Evolutionary conservation across 192 early-diverging fungal genomes (phyloP).

Genomic region (Backusella circina): DNA sequence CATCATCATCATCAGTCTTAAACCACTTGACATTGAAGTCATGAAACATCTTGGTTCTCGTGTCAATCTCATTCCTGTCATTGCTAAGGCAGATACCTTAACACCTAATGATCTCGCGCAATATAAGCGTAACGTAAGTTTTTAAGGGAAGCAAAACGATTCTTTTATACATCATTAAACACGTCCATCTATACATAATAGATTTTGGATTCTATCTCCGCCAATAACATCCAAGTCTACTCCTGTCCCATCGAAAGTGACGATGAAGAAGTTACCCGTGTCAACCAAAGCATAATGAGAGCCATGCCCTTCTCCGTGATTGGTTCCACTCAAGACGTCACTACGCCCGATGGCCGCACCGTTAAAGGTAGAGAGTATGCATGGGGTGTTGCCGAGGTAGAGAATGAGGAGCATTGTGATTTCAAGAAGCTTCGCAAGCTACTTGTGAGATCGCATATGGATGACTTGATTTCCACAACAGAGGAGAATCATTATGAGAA

Average conservation of each 20-base stretch:
- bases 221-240: slow-evolving; percentile 82
- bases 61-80: slow-evolving; percentile 91
- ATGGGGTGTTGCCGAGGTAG: slow-evolving; percentile 96
- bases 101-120: slow-evolving; percentile 77
- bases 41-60: slow-evolving; percentile 90
- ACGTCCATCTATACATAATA: neutral
- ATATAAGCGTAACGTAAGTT: slow-evolving; percentile 73
- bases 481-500: slow-evolving; percentile 96
- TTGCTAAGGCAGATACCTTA: slow-evolving; percentile 90
- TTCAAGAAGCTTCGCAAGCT: slow-evolving; percentile 91
- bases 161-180: slow-evolving; percentile 24
- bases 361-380: slow-evolving; percentile 88
- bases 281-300: slow-evolving; percentile 78
- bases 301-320: slow-evolving; percentile 97
- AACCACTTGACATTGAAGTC: slow-evolving; percentile 86
- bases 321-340: slow-evolving; percentile 81
- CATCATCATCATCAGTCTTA: slow-evolving; percentile 38
- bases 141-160: neutral
- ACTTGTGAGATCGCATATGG: slow-evolving; percentile 89
- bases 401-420: slow-evolving; percentile 93
- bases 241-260: slow-evolving; percentile 74
- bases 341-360: slow-evolving; percentile 76
- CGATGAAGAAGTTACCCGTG: slow-evolving; percentile 71
- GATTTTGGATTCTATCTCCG: slow-evolving; percentile 75
- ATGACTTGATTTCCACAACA: slow-evolving; percentile 88